Percentiles rank a stretch among this genome's conserved stretches.
Evolutionary conservation across 1,139 yeast genomes (phyloP).

Genomic region (Maudiozyma humilis): DNA sequence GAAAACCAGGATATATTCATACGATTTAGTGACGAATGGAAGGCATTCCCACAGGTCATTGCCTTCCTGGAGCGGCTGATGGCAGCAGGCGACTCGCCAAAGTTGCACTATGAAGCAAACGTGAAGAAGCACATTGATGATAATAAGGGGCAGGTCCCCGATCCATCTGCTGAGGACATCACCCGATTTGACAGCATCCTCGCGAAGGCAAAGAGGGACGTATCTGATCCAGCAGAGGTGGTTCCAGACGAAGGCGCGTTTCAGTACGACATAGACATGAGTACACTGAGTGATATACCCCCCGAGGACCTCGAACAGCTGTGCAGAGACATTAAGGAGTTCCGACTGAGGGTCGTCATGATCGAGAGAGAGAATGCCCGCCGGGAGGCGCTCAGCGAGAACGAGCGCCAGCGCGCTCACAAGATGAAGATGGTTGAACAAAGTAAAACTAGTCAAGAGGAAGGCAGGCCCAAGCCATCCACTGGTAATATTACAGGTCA

Average conservation of each 20-base stretch:
- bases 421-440: constrained; percentile 46
- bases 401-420: constrained; percentile 43
- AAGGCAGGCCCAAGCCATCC: no score
- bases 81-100: constrained; percentile 2
- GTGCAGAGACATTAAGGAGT: constrained; percentile 50
- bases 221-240: no score
- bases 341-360: constrained; percentile 52
- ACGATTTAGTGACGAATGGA: constrained; percentile 11
- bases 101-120: constrained; percentile 18
- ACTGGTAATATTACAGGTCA: constrained; percentile 16
- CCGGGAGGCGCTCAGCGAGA: constrained; percentile 45
- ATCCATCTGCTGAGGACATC: no score
- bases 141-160: no score
- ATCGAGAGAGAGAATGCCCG: constrained; percentile 51
- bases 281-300: constrained; percentile 59
- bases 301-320: constrained; percentile 48
- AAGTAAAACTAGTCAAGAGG: constrained; percentile 34
- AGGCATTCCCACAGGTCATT: constrained; percentile 1
- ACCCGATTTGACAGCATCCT: no score
- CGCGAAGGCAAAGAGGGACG: no score
- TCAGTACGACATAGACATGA: constrained; percentile 49
- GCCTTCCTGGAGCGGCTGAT: background rate
- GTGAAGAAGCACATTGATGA: constrained; percentile 17
- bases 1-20: constrained; percentile 19
- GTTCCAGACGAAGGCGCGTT: constrained; percentile 7